Percentiles rank a stretch among this genome's conserved stretches.
These are phyloP conservation scores for Alternaria triticina DNA, from an alignment of 2,329 filamentous ascomycete species.

Conservation along the genomic window DNA sequence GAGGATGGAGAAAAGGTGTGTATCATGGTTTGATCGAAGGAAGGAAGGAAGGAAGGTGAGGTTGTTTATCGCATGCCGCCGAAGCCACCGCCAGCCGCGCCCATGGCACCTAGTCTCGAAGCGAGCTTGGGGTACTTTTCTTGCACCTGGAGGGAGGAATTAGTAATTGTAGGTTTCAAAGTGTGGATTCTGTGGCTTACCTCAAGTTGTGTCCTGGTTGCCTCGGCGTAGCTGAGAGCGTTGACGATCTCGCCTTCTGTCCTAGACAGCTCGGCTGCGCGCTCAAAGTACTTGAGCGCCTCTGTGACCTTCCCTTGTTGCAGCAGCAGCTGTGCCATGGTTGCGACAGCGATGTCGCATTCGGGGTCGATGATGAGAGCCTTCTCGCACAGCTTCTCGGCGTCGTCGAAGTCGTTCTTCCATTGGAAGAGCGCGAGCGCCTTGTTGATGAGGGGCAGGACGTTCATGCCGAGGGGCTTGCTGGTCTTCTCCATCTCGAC, in stretches of 20 bases:
- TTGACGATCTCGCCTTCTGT: constrained; percentile 97
- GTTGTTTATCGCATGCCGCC: constrained; percentile 42
- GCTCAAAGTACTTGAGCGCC: constrained; percentile 95
- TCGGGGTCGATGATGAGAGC: constrained; percentile 97
- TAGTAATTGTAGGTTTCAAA: neutral
- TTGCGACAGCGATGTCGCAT: constrained; percentile 97
- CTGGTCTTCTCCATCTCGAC: constrained; percentile 97
- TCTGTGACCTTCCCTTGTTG: constrained; percentile 98
- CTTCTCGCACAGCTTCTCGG: constrained; percentile 96
- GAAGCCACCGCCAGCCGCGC: constrained; percentile 38
- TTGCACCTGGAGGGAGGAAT: constrained; percentile 49
- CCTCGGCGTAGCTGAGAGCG: constrained; percentile 94
- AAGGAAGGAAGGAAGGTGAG: neutral
- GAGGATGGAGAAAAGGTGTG: neutral
- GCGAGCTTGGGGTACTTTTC: constrained; percentile 62
- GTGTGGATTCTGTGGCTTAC: constrained; percentile 20
- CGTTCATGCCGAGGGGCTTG: constrained; percentile 96
- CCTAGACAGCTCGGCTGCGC: constrained; percentile 89
- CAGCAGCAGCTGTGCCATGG: constrained; percentile 95
- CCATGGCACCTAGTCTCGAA: constrained; percentile 55
- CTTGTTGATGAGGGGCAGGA: constrained; percentile 97
- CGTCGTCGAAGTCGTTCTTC: constrained; percentile 95
- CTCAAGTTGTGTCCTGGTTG: constrained; percentile 93
- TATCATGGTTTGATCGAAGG: neutral
- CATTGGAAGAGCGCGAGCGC: constrained; percentile 96